A percentile compares a stretch with the other conserved stretches of the same genome.
Evolutionary conservation across 2,329 filamentous ascomycete species (phyloP).

Genomic region (Lanzia echinophila): DNA sequence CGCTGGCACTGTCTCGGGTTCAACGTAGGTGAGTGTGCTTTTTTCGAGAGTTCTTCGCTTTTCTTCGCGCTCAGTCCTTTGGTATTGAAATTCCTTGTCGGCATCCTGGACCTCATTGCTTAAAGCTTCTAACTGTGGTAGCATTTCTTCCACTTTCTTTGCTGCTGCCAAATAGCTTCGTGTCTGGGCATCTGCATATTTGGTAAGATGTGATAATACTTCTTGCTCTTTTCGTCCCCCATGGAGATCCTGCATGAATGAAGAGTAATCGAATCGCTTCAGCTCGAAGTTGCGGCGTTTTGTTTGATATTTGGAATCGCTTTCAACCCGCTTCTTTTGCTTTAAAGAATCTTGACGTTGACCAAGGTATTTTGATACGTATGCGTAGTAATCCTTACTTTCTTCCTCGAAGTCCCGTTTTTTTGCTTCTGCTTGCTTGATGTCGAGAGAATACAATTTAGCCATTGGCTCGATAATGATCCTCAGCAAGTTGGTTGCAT

Average conservation of each 20-base stretch:
- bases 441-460: constrained; percentile 89
- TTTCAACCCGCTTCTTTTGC: constrained; percentile 92
- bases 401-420: constrained; percentile 98
- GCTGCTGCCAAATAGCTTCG: constrained; percentile 74
- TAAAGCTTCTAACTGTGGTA: constrained; percentile 85
- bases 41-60: constrained; percentile 87
- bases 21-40: constrained; percentile 66
- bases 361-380: constrained; percentile 91
- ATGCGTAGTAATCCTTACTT: constrained; percentile 96
- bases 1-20: constrained; percentile 54
- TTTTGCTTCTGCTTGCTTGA: constrained; percentile 95
- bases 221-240: constrained; percentile 98
- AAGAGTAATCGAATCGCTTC: constrained; percentile 97
- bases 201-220: constrained; percentile 87
- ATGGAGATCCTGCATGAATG: constrained; percentile 98
- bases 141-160: constrained; percentile 77
- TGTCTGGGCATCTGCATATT: constrained; percentile 86
- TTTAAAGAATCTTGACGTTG: constrained; percentile 94
- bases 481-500: constrained; percentile 76
- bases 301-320: constrained; percentile 90
- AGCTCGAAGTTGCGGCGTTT: constrained; percentile 94
- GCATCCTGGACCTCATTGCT: constrained; percentile 84
- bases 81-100: constrained; percentile 94
- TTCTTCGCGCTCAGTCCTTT: constrained; percentile 90
- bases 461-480: constrained; percentile 91